These are phyloP conservation scores for Yarrowia yakushimensis DNA, from an alignment of 805 yeast genomes.

Conservation along the genomic window DNA sequence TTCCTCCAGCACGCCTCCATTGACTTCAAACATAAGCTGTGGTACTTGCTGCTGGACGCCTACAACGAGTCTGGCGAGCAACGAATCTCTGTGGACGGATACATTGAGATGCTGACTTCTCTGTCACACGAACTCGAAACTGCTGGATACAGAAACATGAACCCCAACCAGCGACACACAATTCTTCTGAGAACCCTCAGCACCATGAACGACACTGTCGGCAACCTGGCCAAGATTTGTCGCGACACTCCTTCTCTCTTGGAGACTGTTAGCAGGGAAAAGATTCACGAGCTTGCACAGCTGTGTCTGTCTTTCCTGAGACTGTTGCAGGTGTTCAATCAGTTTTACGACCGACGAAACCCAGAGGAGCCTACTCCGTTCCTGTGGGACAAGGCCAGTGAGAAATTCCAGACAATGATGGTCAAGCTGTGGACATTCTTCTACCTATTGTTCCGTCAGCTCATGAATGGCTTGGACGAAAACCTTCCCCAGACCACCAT, in stretches of 20 bases:
- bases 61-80: slow-evolving; percentile 45
- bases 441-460: slow-evolving; percentile 41
- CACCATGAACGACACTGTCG: slow-evolving; percentile 44
- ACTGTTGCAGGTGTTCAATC: slow-evolving; percentile 38
- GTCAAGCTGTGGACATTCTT: slow-evolving; percentile 39
- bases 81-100: slow-evolving; percentile 49
- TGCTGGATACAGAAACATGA: slow-evolving; percentile 32
- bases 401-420: slow-evolving; percentile 36
- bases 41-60: slow-evolving; percentile 66
- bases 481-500: slow-evolving; percentile 29
- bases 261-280: not conserved
- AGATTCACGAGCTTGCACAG: not conserved
- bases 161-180: slow-evolving; percentile 40
- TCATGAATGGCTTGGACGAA: slow-evolving; percentile 30
- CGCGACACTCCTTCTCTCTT: not conserved
- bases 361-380: slow-evolving; percentile 35
- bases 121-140: slow-evolving; percentile 42
- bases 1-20: slow-evolving; percentile 64
- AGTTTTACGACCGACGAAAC: slow-evolving; percentile 34
- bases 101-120: slow-evolving; percentile 44
- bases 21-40: slow-evolving; percentile 63
- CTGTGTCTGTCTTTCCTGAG: slow-evolving; percentile 35
- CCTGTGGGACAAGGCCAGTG: slow-evolving; percentile 36
- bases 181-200: slow-evolving; percentile 50
- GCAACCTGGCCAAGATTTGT: slow-evolving; percentile 20